A percentile compares a stretch with the other conserved stretches of the same genome.
These are phyloP conservation scores for Dipteronia sinensis DNA, from an alignment of 345 rosid genomes.

Conservation along the genomic window DNA sequence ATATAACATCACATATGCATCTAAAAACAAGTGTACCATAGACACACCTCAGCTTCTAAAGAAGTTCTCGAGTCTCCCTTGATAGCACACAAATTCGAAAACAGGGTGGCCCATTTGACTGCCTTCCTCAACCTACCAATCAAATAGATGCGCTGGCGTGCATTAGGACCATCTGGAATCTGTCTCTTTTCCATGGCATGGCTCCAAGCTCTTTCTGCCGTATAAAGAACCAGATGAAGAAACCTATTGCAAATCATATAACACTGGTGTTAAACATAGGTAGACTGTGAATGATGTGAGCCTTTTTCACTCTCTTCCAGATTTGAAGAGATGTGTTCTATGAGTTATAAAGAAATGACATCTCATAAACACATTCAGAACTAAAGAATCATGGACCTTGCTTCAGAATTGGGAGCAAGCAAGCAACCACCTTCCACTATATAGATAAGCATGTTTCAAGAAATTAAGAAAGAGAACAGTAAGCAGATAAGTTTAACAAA, in stretches of 20 bases:
- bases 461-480: neutral
- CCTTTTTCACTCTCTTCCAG: slow-evolving; percentile 4
- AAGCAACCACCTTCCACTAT: slow-evolving; percentile 2
- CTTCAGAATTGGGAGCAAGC: neutral
- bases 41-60: slow-evolving; percentile 88
- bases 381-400: neutral
- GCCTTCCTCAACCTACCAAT: slow-evolving; percentile 96
- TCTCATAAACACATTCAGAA: neutral
- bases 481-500: neutral
- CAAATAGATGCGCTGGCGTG: slow-evolving; percentile 79
- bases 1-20: neutral
- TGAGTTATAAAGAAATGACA: neutral
- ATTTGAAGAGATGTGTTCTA: neutral
- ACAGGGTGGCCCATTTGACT: slow-evolving; percentile 86
- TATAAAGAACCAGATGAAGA: slow-evolving; percentile 88
- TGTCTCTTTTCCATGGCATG: slow-evolving; percentile 99
- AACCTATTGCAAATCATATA: slow-evolving; percentile 54
- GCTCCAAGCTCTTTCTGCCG: slow-evolving; percentile 99
- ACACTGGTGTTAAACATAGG: slow-evolving; percentile 14
- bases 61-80: slow-evolving; percentile 93
- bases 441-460: neutral
- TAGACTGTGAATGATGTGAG: neutral
- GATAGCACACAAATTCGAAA: slow-evolving; percentile 70
- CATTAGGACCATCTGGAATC: slow-evolving; percentile 92
- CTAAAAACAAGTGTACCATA: slow-evolving; percentile 18